phyloP scores from a whole-genome alignment of 2,329 filamentous ascomycete species.

The Graphiopsis chlorocephala region DNA sequence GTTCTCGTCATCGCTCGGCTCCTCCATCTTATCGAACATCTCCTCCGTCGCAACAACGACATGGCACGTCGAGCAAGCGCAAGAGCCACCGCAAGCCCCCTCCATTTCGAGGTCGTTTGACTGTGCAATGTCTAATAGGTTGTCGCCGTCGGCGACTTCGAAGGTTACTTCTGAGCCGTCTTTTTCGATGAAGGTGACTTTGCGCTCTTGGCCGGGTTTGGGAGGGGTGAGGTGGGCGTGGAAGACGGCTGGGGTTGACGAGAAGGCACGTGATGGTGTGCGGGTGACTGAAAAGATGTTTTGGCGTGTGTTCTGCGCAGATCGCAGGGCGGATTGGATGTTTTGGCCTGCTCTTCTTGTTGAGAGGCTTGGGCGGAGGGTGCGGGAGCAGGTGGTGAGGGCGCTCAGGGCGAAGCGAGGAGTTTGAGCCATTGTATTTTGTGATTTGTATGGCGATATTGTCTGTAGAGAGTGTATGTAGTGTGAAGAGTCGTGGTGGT shows the following conservation, averaged over 20 bases:
- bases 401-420: constrained; percentile 9
- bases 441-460: neutral
- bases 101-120: constrained; percentile 97
- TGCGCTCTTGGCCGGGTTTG: constrained; percentile 86
- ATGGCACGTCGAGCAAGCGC: constrained; percentile 90
- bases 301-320: constrained; percentile 20
- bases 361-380: constrained; percentile 11
- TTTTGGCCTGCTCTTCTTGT: constrained; percentile 2
- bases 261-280: constrained; percentile 53
- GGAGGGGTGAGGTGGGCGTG: constrained; percentile 84
- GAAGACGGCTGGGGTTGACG: constrained; percentile 55
- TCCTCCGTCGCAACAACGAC: constrained; percentile 75
- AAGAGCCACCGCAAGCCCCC: constrained; percentile 89
- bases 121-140: constrained; percentile 91
- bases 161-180: constrained; percentile 74
- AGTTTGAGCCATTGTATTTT: constrained; percentile 1
- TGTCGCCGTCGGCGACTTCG: constrained; percentile 81
- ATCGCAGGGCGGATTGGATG: neutral
- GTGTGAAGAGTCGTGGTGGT: neutral
- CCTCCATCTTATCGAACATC: constrained; percentile 47
- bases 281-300: neutral
- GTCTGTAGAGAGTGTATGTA: neutral
- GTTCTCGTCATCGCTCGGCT: constrained; percentile 57
- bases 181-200: constrained; percentile 92
- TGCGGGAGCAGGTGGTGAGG: constrained; percentile 14